Base-by-base conservation (phyloP, 1,284 basidiomycete species). In the Bjerkandera adusta region DNA sequence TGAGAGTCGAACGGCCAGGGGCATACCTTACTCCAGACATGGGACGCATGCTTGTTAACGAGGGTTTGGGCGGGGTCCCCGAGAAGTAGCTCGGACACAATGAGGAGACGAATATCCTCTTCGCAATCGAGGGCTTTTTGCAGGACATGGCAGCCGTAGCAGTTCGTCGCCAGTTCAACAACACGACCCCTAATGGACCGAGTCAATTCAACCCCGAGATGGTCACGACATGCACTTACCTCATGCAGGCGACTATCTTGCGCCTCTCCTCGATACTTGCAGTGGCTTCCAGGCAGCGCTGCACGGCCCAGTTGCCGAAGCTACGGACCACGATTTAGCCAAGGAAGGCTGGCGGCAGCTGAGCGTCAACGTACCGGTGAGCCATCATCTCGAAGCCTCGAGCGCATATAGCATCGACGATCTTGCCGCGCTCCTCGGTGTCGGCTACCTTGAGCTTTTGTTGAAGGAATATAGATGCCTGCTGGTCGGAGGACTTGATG, bases 331-430 rank as follows among this genome's bases (percentile, higher is more conserved):
- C 22, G 29, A 26, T 32, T 36, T 20, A 47, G 21, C n/a, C 12
- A 16, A 34, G 6, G 33, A 18, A 7, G n/a, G 22, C 8, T 10
- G 15, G 15, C 21, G 34, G 30, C 27, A 47, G 26, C 40, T 26
- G 40, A 6, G 30, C 3, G 34, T 24, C 34, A 45, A 57, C 64
- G 34, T 64, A 85, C 85, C 85, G 72, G 62, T 89, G 84, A 49
- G 87, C 87, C 88, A 91, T 91, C 88, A 91, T 90, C 61, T 91
- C 89, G 53, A 85, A 87, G 1, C 88, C 88, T 16, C 81, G 77
- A 29, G 79, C 73, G 49, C 86, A 89, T 48, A 90, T 90, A 38
- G 89, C 88, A 58, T 89, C 86, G 8, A 91, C 81, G 37, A 91
- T 91, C 64, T 88, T 89, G 6, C 73, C 76, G 2, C 89, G 73